These are phyloP conservation scores for Kwoniella pini DNA, from an alignment of 768 basidiomycete species.

Conservation along the genomic window DNA sequence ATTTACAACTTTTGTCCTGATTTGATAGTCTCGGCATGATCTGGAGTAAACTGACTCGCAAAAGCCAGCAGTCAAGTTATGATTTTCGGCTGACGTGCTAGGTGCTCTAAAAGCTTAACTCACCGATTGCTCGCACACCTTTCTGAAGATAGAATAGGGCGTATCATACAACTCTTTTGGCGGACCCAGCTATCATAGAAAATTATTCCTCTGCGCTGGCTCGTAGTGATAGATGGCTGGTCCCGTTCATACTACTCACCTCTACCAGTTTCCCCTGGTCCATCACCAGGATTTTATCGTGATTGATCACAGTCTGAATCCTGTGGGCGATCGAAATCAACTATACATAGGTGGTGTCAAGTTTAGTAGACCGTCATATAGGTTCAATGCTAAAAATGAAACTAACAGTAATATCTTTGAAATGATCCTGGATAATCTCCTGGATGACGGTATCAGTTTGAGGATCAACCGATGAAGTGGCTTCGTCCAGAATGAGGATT, in stretches of 20 bases:
- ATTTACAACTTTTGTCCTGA: too few relatives aligned
- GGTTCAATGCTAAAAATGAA: neutral
- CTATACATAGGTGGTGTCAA: too few relatives aligned
- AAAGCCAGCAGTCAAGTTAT: too few relatives aligned
- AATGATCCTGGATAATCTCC: constrained; percentile 66
- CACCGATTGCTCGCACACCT: constrained; percentile 60
- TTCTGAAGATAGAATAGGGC: constrained; percentile 66
- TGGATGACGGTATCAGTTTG: constrained; percentile 65
- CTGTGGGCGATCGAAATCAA: constrained; percentile 42
- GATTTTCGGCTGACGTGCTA: too few relatives aligned
- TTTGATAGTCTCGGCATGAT: too few relatives aligned
- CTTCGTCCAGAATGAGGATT: constrained; percentile 65
- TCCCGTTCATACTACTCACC: constrained; percentile 16
- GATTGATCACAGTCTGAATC: constrained; percentile 49
- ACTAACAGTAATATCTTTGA: constrained; percentile 48
- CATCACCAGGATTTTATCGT: constrained; percentile 52
- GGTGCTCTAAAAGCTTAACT: neutral
- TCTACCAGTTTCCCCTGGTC: constrained; percentile 48
- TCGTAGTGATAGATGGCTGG: neutral
- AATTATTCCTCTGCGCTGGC: too few relatives aligned
- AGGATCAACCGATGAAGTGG: constrained; percentile 57
- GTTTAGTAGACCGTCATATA: too few relatives aligned
- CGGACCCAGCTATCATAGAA: constrained; percentile 26
- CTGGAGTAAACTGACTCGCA: too few relatives aligned
- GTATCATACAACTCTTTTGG: constrained; percentile 37